Evolutionary conservation across 768 basidiomycete species (phyloP).

Genomic region (Imleria badia): DNA sequence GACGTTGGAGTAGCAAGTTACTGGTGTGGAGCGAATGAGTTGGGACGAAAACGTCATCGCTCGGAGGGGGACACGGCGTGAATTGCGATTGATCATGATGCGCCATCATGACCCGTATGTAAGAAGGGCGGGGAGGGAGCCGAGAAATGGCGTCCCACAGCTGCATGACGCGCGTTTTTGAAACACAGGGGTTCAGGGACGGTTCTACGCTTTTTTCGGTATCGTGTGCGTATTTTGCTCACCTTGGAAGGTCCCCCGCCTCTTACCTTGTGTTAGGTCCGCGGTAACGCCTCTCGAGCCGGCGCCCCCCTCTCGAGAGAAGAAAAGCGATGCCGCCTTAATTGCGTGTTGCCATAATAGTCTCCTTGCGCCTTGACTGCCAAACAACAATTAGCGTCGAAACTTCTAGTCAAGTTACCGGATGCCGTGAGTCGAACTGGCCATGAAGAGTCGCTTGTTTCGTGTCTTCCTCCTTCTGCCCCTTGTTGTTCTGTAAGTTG

Average conservation of each 20-base stretch:
- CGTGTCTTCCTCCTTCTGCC: neutral
- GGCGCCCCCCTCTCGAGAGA: neutral
- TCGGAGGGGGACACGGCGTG: too few species aligned
- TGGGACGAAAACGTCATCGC: constrained; percentile 2
- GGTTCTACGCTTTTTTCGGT: neutral
- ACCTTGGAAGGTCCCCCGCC: neutral
- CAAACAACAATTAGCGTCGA: constrained; percentile 6
- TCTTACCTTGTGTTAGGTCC: constrained; percentile 3
- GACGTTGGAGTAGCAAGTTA: neutral
- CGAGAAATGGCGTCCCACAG: too few species aligned
- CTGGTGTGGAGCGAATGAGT: constrained; percentile 1
- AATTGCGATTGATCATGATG: too few species aligned
- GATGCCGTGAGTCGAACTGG: constrained; percentile 19
- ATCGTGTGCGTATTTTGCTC: neutral
- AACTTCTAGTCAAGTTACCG: constrained; percentile 18
- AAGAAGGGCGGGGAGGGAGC: too few species aligned
- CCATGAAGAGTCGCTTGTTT: constrained; percentile 6
- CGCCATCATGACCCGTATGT: too few species aligned
- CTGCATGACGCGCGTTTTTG: neutral
- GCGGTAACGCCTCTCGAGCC: constrained; percentile 17
- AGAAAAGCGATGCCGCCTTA: constrained; percentile 25
- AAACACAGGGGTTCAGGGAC: constrained; percentile 14
- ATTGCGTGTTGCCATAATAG: constrained; percentile 25
- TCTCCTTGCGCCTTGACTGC: constrained; percentile 9
- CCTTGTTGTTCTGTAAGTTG: neutral